Conservation (phyloP, 352 stramenopile genomes). For the Globisporangium ultimum region DNA sequence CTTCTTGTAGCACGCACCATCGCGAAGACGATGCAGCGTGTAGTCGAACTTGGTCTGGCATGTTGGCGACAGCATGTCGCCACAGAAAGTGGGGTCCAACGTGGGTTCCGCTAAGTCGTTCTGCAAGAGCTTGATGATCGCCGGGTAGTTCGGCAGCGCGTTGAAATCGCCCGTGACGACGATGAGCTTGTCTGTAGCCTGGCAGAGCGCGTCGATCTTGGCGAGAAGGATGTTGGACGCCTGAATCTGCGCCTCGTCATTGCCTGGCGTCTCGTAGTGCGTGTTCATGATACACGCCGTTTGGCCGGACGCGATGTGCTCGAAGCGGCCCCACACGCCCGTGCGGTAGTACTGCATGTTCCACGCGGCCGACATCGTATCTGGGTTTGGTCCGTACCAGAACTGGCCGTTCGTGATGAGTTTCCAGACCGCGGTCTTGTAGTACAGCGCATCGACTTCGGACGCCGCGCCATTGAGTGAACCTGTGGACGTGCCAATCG, state of each 20-base stretch:
- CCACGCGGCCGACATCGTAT: constrained; percentile 51
- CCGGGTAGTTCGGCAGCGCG: constrained; percentile 55
- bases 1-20: constrained; percentile 48
- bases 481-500: constrained; percentile 52
- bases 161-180: constrained; percentile 76
- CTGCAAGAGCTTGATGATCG: constrained; percentile 54
- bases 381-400: constrained; percentile 55
- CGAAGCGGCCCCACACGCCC: constrained; percentile 65
- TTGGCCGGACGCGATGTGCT: constrained; percentile 54
- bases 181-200: constrained; percentile 51
- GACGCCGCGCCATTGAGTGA: constrained; percentile 55
- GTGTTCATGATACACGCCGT: constrained; percentile 79
- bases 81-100: constrained; percentile 59
- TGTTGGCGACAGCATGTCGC: constrained; percentile 50
- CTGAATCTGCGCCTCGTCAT: constrained; percentile 65
- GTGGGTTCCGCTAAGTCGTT: constrained; percentile 49
- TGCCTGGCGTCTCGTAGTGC: constrained; percentile 80
- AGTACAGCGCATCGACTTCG: constrained; percentile 68
- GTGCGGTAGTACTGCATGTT: constrained; percentile 73
- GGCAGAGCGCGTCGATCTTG: constrained; percentile 43
- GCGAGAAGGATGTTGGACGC: constrained; percentile 64
- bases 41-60: constrained; percentile 79
- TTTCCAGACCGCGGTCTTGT: constrained; percentile 54
- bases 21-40: constrained; percentile 37
- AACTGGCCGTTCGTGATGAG: constrained; percentile 59